phyloP scores from a whole-genome alignment of 2,329 filamentous ascomycete genomes.

The Podosphaera fusca region DNA sequence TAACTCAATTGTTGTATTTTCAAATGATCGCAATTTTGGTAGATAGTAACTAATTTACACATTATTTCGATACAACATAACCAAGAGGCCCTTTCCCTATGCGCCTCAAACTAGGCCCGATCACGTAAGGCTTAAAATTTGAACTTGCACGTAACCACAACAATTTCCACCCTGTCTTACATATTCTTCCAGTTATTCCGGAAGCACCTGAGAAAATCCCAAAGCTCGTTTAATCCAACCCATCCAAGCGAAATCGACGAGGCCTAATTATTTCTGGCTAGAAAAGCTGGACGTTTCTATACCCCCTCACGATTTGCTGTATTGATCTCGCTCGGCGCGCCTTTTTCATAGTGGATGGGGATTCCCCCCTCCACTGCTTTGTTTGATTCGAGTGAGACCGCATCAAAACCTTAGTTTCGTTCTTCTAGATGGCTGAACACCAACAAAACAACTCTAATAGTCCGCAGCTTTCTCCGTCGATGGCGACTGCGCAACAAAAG shows the following conservation, averaged over 20 bases:
- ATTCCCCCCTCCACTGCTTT: not conserved
- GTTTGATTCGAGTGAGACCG: not conserved
- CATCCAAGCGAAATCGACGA: not conserved
- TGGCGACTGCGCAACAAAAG: constrained; percentile 14
- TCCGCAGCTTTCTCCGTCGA: constrained; percentile 15
- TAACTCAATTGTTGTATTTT: too few species aligned
- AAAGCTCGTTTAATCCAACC: constrained; percentile 1
- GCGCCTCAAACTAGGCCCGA: constrained; percentile 1
- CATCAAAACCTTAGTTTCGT: not conserved
- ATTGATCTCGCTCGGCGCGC: not conserved
- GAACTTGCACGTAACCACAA: not conserved
- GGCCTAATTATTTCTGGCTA: too few species aligned
- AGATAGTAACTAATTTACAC: too few species aligned
- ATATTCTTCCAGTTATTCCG: too few species aligned
- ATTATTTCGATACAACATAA: too few species aligned
- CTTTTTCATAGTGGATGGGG: not conserved
- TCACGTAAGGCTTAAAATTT: constrained; percentile 2
- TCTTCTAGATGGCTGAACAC: not conserved
- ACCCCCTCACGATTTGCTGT: too few species aligned
- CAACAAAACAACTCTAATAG: constrained; percentile 8
- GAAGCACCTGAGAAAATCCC: not conserved
- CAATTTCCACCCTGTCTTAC: too few species aligned
- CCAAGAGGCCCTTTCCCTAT: not conserved
- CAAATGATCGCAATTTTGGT: too few species aligned
- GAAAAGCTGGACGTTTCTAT: too few species aligned